These are phyloP conservation scores for Wickerhamomyces silvicola DNA, from an alignment of 805 yeast species.

Conservation along the genomic window DNA sequence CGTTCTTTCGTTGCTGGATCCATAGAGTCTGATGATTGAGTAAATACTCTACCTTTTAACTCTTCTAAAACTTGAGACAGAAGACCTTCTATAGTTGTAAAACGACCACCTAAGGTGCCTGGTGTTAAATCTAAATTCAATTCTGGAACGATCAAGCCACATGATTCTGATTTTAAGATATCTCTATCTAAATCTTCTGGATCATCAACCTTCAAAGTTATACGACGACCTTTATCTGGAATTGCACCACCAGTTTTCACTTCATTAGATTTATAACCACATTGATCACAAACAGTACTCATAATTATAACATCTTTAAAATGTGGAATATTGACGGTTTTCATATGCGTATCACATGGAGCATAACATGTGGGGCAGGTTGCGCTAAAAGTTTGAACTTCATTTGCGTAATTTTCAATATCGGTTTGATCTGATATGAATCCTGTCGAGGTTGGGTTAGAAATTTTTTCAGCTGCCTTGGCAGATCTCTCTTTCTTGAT, in stretches of 20 bases:
- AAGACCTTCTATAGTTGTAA: constrained; percentile 94
- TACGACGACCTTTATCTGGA: constrained; percentile 75
- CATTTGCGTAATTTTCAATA: constrained; percentile 79
- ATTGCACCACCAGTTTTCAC: constrained; percentile 98
- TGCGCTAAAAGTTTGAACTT: constrained; percentile 89
- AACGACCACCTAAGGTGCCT: constrained; percentile 97
- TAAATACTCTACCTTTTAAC: constrained; percentile 75
- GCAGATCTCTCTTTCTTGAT: constrained; percentile 19
- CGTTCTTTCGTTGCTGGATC: constrained; percentile 65
- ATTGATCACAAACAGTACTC: constrained; percentile 87
- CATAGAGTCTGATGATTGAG: constrained; percentile 89
- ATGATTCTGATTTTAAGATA: constrained; percentile 89
- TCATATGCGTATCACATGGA: constrained; percentile 91
- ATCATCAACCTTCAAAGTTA: constrained; percentile 72
- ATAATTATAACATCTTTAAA: constrained; percentile 95
- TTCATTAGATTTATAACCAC: constrained; percentile 96
- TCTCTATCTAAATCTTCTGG: constrained; percentile 89
- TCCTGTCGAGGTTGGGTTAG: constrained; percentile 42
- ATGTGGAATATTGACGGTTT: constrained; percentile 93
- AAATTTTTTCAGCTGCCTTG: constrained; percentile 17
- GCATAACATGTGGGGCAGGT: constrained; percentile 86
- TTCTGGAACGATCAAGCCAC: constrained; percentile 83
- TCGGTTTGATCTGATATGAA: constrained; percentile 67
- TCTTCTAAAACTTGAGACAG: constrained; percentile 86
- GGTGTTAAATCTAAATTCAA: constrained; percentile 84